Conservation (phyloP, 331 rosid genomes). For the Pyracantha coccinea region DNA sequence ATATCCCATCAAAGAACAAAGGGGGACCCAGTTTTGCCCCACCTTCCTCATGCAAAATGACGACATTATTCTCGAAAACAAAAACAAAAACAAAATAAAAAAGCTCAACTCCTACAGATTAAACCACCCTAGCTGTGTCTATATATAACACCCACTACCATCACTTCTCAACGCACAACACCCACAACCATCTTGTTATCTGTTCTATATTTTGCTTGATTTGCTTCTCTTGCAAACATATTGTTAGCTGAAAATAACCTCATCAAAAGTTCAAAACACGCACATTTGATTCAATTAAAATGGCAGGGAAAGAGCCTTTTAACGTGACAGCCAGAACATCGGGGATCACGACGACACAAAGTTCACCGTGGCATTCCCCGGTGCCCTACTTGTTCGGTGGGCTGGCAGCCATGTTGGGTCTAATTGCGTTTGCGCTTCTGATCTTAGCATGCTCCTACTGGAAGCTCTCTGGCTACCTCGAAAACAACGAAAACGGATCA, state of each 20-base stretch:
- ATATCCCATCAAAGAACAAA: constrained; percentile 10
- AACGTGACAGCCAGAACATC: constrained; percentile 32
- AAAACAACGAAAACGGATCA: constrained; percentile 16
- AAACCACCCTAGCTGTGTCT: not conserved
- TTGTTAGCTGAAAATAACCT: not conserved
- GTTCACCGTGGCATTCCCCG: constrained; percentile 96
- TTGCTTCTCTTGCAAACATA: not conserved
- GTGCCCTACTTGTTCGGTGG: constrained; percentile 91
- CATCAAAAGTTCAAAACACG: not conserved
- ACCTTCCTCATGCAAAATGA: constrained; percentile 19
- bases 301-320: constrained; percentile 63
- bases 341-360: constrained; percentile 16
- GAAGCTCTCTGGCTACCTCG: constrained; percentile 82
- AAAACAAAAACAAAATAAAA: not conserved
- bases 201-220: not conserved
- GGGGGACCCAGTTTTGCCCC: not conserved
- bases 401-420: constrained; percentile 89
- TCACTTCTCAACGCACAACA: constrained; percentile 26
- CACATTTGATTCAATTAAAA: not conserved
- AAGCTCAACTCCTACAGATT: not conserved
- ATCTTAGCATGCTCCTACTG: constrained; percentile 95
- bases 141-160: constrained; percentile 13
- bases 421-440: constrained; percentile 92
- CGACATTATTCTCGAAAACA: constrained; percentile 15
- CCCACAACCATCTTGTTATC: not conserved